These are phyloP conservation scores for Geum urbanum DNA, from an alignment of 306 rosid species.

Conservation along the genomic window DNA sequence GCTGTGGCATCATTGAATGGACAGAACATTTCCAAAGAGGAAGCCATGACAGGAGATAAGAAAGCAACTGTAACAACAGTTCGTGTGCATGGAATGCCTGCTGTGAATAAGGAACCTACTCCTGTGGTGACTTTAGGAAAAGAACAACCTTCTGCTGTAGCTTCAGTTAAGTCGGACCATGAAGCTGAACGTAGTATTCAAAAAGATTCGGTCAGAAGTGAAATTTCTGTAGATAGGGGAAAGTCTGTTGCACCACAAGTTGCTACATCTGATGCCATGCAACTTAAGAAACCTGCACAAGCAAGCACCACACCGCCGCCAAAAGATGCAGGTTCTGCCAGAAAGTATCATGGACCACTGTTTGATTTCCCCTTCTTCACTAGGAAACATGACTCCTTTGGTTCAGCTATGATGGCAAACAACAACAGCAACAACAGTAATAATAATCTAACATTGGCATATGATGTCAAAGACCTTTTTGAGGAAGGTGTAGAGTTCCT, in stretches of 20 bases:
- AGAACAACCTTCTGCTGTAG: conserved; percentile 48
- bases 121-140: conserved; percentile 48
- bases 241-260: conserved; percentile 63
- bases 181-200: conserved; percentile 51
- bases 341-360: conserved; percentile 94
- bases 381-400: conserved; percentile 85
- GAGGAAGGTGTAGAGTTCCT: conserved; percentile 86
- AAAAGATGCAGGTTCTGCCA: conserved; percentile 56
- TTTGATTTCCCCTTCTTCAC: conserved; percentile 98
- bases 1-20: conserved; percentile 44
- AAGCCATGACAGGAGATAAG: conserved; percentile 58
- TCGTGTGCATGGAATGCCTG: conserved; percentile 45
- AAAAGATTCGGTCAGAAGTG: conserved; percentile 52
- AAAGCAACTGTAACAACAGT: conserved; percentile 38
- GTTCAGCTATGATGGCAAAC: conserved; percentile 68
- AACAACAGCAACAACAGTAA: conserved; percentile 54
- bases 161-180: conserved; percentile 57
- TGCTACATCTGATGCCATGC: conserved; percentile 57
- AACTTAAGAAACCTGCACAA: conserved; percentile 57
- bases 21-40: conserved; percentile 50
- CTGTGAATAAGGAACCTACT: conserved; percentile 51
- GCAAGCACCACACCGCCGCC: conserved; percentile 46
- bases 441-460: conserved; percentile 74
- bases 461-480: conserved; percentile 78
- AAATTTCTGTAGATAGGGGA: conserved; percentile 64